Base-by-base conservation (phyloP, 2,329 filamentous ascomycete genomes). In the Verticillium isaacii region DNA sequence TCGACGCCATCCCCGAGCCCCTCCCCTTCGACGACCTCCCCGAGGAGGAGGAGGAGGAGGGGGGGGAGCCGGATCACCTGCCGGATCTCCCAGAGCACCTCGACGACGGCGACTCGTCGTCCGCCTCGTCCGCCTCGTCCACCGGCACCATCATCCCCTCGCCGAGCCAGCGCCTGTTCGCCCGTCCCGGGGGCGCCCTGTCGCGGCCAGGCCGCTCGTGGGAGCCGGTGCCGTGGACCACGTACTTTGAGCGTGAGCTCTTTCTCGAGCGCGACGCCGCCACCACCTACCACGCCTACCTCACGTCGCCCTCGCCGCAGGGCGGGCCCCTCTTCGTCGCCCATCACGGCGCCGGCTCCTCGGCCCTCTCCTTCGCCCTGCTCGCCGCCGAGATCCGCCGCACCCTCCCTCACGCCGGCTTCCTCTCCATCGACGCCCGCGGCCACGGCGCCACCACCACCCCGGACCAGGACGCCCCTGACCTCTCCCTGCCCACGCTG, bases 341-440 rank as follows among this genome's bases (percentile, higher is more conserved):
- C 77, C 95, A 99, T 72, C 95, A 99, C 76, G 95, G 95, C 45
- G 95, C 92, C 50, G 95, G 95, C 17, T 96, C 93, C 4, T 97
- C 93, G 0, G 96, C 91, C 7, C 84, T 39, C 62, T 96, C 93
- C 2, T 99, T 98, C 76, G 93, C 93, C 5, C 82, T 92, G 4
- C 87, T 96, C 64, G 87, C 89, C 2, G 82, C 86, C 55, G 90
- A 96, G 72, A 87, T 98, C 64, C 85, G 89, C 60, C 91, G 89
- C 72, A 82, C 86, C 7, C 80, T 97, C 52, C 92, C 95, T 0
- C 81, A 86, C 7, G 91, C 93, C 2, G 96, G 95, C 1, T 85
- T 98, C 50, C 82, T 99, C 23, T 92, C 92, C 3, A 74, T 93
- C 12, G 93, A 98, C 73, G 93, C 93, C 56, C 86, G 95, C 57